Evolutionary conservation across 2,329 filamentous ascomycete species (phyloP), one percentile per base, ranked within the genome.

Genomic region (Xylaria sp.): DNA sequence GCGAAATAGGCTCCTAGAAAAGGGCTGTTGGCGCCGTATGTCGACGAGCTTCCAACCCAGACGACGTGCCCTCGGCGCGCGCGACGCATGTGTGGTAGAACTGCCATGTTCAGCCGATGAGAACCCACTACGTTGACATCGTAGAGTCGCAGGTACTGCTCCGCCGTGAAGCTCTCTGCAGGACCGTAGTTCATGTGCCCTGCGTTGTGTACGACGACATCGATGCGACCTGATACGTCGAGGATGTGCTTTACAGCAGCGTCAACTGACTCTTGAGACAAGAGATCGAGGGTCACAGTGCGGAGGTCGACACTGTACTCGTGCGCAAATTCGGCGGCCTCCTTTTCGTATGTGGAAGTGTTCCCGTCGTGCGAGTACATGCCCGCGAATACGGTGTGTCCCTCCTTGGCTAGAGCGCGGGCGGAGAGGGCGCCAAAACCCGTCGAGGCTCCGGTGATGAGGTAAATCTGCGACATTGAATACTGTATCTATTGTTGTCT

Each of bases 331-430:
- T 18, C 9, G 6, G 57, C 55, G 18, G 54, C 58, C 12, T 69
- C 67, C 12, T 65, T n/a, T 46, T 69, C 67, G 46, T 62, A 69
- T 23, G 18, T 18, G 34, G 56, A 34, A 18, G 67, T 69, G 57
- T 69, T 58, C 44, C 67, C 63, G 63, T 66, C 67, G 31, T 69
- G 67, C 10, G 67, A 69, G 52, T 69, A 66, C 67, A 69, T 69
- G 4, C 67, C 67, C 12, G 67, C 67, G 25, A 63, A 69, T 18
- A 69, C 63, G 20, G 15, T 57, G 39, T 69, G 67, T 13, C 67
- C 67, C 54, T 69, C 58, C 13, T 56, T 67, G 31, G 67, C 67
- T 18, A 69, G 54, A 2, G 67, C 67, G 13, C 67, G 64, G n/a
- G 67, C 67, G 39, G 64, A 34, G 25, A 69, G 59, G 25, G 67